Evolutionary conservation across 2,329 filamentous ascomycete species (phyloP).

Genomic region (Alternaria triticimaculans): DNA sequence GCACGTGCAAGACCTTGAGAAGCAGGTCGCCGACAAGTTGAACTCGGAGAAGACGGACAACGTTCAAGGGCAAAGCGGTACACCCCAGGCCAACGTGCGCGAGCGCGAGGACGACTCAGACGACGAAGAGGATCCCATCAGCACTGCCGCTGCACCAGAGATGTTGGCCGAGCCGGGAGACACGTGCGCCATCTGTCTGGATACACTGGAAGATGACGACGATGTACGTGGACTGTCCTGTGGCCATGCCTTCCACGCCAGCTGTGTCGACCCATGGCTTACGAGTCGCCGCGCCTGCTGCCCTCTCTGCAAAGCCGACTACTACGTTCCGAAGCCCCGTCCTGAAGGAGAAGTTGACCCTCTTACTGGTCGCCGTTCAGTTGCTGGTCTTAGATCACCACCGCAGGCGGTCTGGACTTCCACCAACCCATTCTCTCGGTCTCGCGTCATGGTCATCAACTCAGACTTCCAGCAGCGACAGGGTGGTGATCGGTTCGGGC

Average conservation of each 20-base stretch:
- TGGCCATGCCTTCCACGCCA: conserved; percentile 97
- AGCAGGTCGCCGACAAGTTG: conserved; percentile 18
- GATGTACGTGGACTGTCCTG: conserved; percentile 93
- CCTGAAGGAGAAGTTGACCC: conserved; percentile 59
- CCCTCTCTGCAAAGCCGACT: conserved; percentile 96
- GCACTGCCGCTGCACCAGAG: conserved; percentile 81
- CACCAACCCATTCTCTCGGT: conserved; percentile 42
- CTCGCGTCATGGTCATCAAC: conserved; percentile 39
- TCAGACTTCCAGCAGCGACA: conserved; percentile 17
- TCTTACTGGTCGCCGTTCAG: conserved; percentile 36
- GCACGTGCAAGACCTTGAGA: conserved; percentile 30
- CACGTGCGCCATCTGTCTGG: conserved; percentile 95
- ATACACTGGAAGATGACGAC: conserved; percentile 91
- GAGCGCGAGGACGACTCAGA: conserved; percentile 62
- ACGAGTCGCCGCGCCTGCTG: conserved; percentile 94
- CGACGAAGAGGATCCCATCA: conserved; percentile 80
- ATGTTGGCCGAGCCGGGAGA: conserved; percentile 83
- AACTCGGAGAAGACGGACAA: conserved; percentile 34
- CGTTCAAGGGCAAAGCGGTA: conserved; percentile 26
- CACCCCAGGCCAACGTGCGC: conserved; percentile 27
- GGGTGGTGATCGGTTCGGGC: conserved; percentile 26
- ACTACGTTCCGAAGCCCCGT: conserved; percentile 91
- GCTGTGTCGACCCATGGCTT: conserved; percentile 95
- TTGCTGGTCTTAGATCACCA: conserved; percentile 39
- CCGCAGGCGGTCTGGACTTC: conserved; percentile 43